Evolutionary conservation across 176 grass and related monocot species (phyloP).

Genomic region (Zizania latifolia): DNA sequence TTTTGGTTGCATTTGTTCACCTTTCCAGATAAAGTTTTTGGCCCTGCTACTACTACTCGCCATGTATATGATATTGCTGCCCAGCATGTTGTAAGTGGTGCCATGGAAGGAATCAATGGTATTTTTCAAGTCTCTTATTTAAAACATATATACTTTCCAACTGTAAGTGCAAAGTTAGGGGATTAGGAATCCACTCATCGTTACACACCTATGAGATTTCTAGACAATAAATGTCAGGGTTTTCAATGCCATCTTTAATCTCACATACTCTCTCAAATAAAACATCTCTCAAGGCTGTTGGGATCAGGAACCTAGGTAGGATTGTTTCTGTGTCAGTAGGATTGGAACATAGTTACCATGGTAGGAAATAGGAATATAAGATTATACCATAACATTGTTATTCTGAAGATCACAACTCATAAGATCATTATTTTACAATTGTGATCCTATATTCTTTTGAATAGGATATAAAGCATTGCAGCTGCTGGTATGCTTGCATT

Average conservation of each 20-base stretch:
- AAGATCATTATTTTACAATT: background rate
- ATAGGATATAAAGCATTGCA: conserved; percentile 1
- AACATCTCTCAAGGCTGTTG: background rate
- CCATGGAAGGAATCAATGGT: conserved; percentile 99
- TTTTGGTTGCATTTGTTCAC: conserved; percentile 1
- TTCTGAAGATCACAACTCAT: background rate
- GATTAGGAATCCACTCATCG: background rate
- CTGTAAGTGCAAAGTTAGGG: conserved; percentile 5
- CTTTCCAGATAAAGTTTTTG: conserved; percentile 92
- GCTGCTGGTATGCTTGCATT: background rate
- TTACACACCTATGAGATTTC: conserved; percentile 16
- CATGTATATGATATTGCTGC: conserved; percentile 85
- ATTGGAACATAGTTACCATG: background rate
- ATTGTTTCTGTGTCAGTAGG: background rate
- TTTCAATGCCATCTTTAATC: background rate
- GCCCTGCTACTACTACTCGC: conserved; percentile 88
- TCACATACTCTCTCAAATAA: background rate
- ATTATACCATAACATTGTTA: background rate
- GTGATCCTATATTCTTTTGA: background rate
- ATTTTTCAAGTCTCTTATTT: conserved; percentile 25
- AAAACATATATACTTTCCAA: background rate
- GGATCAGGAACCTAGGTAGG: background rate
- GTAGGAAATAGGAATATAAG: background rate
- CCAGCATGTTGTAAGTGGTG: conserved; percentile 92
- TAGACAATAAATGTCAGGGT: background rate